Base-by-base conservation (phyloP, 805 yeast species). In the Kodamaea fukazawae region DNA sequence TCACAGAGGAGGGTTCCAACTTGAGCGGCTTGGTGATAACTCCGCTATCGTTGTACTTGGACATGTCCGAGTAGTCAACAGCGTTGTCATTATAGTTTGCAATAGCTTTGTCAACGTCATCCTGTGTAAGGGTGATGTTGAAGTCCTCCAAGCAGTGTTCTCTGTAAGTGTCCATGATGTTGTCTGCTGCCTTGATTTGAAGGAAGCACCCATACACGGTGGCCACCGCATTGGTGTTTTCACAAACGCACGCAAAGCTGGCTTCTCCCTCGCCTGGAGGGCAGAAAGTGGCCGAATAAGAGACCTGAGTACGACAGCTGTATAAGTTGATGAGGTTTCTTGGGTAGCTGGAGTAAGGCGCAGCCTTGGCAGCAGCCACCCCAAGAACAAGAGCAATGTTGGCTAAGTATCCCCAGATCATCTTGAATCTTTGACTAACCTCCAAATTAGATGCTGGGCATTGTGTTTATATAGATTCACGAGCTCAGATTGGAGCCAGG, bases 181-280 rank as follows among this genome's bases (percentile, higher is more conserved):
- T 23, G 3, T n/a, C 34, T 12, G 32, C 23, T 43, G 29, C 40
- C 25, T 29, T 38, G 29, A 37, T 28, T 7, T 29, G 18, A 16
- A 41, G 38, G 17, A 51, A 47, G 39, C 71, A 66, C 12, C 62
- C 64, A 20, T 58, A 53, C 36, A 60, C 41, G 3, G 67, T 52
- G 14, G 69, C 65, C 41, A 59, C 45, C 5, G 59, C 60, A 27
- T 55, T 44, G 16, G 47, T 34, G 36, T 60, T 53, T 7, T 32
- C 36, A 45, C 70, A 65, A 18, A 44, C 30, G 39, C 68, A 63
- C 7, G 44, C 4, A 10, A 10, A 22, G 16, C n/a, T 22, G 12
- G 30, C 30, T 13, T 6, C 13, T 8, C 12, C 17, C 11, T 10
- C 17, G 13, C 28, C 14, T 10, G 17, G 37, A 13, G 29, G 32